Percentiles rank a stretch among this genome's conserved stretches.
phyloP scores from a whole-genome alignment of 2,329 filamentous ascomycete species.

The Pseudogymnoascus sp. region DNA sequence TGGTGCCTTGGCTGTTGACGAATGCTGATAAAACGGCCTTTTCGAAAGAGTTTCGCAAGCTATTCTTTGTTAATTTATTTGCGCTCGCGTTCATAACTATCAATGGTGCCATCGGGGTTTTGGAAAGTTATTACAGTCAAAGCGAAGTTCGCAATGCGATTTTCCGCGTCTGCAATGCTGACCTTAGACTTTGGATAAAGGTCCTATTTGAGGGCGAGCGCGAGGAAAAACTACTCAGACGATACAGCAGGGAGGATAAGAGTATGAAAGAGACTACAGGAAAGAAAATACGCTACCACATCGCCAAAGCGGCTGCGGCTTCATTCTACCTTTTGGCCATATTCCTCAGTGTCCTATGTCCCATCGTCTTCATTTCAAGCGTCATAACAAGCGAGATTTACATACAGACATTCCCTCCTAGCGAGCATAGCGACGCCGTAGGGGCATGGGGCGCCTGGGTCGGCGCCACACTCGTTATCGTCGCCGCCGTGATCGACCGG shows the following conservation, averaged over 20 bases:
- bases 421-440: constrained; percentile 12
- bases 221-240: neutral
- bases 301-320: constrained; percentile 10
- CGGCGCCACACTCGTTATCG: constrained; percentile 9
- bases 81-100: constrained; percentile 8
- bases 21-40: neutral
- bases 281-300: constrained; percentile 10
- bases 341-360: constrained; percentile 5
- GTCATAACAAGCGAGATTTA: constrained; percentile 9
- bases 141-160: constrained; percentile 11
- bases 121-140: constrained; percentile 9
- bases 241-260: neutral
- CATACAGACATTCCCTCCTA: constrained; percentile 5
- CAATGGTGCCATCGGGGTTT: constrained; percentile 9
- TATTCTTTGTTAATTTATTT: constrained; percentile 1
- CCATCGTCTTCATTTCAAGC: constrained; percentile 8
- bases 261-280: neutral
- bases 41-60: neutral
- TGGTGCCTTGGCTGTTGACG: constrained; percentile 5
- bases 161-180: constrained; percentile 10
- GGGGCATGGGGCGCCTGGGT: constrained; percentile 14
- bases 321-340: constrained; percentile 9
- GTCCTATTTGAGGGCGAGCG: constrained; percentile 11
- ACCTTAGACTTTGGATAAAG: constrained; percentile 8
- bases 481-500: constrained; percentile 11